A percentile compares a stretch with the other conserved stretches of the same genome.
These are phyloP conservation scores for Colletotrichum tanaceti DNA, from an alignment of 2,329 filamentous ascomycete genomes.

Conservation along the genomic window DNA sequence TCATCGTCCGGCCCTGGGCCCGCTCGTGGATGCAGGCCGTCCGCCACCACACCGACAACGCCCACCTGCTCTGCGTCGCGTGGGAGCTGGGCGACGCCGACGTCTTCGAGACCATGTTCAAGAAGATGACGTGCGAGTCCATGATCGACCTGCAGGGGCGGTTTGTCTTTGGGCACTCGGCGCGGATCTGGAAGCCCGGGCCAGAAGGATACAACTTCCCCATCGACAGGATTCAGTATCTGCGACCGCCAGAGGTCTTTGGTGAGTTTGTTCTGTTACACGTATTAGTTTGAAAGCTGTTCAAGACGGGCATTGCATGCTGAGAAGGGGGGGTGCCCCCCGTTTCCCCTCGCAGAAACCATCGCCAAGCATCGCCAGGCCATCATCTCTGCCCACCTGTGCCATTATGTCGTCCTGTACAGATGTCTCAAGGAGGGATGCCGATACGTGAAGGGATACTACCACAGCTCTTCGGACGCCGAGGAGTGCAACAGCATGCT, in stretches of 20 bases:
- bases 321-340: too few relatives aligned
- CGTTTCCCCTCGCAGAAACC: neutral
- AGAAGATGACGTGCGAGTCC: constrained; percentile 31
- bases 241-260: constrained; percentile 26
- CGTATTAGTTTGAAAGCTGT: too few relatives aligned
- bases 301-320: too few relatives aligned
- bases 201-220: constrained; percentile 38
- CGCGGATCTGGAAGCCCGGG: constrained; percentile 25
- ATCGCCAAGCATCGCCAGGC: constrained; percentile 32
- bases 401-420: constrained; percentile 33
- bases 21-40: constrained; percentile 37
- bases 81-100: constrained; percentile 39
- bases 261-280: constrained; percentile 26
- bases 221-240: constrained; percentile 28
- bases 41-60: constrained; percentile 10
- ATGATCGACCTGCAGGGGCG: constrained; percentile 31
- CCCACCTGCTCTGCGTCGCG: constrained; percentile 31
- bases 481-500: constrained; percentile 41
- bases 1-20: constrained; percentile 43
- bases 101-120: constrained; percentile 36
- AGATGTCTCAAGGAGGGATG: constrained; percentile 38
- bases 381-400: constrained; percentile 25
- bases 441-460: constrained; percentile 38
- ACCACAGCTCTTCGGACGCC: constrained; percentile 36
- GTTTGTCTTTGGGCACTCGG: constrained; percentile 29